phyloP scores from a whole-genome alignment of 345 rosid species.

The Citrus hindsii region DNA sequence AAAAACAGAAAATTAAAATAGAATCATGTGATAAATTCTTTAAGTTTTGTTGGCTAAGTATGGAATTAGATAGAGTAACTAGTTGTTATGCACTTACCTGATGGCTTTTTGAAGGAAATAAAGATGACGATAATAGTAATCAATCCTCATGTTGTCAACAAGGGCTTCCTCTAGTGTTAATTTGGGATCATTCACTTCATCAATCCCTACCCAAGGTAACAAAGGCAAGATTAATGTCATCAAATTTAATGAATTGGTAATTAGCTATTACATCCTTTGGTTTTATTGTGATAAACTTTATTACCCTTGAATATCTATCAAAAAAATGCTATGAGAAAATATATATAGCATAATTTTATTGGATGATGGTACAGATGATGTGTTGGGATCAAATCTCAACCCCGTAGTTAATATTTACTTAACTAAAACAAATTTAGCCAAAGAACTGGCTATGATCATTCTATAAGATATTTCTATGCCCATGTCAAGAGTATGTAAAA shows the following conservation, averaged over 20 bases:
- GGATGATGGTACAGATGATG: no score
- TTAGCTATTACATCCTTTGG: no score
- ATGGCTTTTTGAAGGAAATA: conserved; percentile 21
- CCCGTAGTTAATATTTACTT: no score
- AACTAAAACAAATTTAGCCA: no score
- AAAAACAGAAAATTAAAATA: not conserved
- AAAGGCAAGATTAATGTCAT: no score
- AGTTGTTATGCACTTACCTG: not conserved
- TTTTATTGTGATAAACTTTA: no score
- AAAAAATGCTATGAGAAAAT: no score
- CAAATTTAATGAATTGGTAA: no score
- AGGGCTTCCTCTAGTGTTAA: conserved; percentile 17
- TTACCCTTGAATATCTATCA: no score
- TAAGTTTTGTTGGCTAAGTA: not conserved
- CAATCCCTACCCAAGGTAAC: conserved; percentile 10
- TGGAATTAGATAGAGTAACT: no score
- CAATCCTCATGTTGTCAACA: conserved; percentile 19
- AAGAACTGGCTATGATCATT: not conserved
- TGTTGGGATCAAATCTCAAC: no score
- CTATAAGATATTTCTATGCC: not conserved
- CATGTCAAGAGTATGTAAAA: not conserved
- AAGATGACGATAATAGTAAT: conserved; percentile 22
- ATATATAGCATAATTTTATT: no score
- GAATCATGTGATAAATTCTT: not conserved
- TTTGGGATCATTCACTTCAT: conserved; percentile 13